Evolutionary conservation across 2,329 filamentous ascomycete genomes (phyloP).

Genomic region (Colletotrichum tamarilloi): DNA sequence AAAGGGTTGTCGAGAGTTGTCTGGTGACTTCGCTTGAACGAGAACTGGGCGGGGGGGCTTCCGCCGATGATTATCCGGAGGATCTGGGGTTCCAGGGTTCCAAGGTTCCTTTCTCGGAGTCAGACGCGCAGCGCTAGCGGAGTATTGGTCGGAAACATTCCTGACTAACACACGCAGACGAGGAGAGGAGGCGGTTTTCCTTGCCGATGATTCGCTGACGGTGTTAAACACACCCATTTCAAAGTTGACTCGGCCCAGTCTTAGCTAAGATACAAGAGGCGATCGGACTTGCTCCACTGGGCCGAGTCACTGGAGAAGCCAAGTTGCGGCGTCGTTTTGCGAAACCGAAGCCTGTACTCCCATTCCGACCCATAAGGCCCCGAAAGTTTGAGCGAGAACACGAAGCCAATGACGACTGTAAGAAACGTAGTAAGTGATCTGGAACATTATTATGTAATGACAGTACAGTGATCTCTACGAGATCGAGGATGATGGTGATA

Average conservation of each 20-base stretch:
- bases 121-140: slow-evolving; percentile 18
- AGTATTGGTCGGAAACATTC: background rate
- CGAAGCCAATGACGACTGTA: too few relatives aligned
- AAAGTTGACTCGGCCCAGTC: background rate
- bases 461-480: background rate
- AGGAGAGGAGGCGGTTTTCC: background rate
- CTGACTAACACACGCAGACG: background rate
- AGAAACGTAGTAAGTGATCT: background rate
- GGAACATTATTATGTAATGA: background rate
- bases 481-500: background rate
- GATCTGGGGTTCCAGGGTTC: background rate
- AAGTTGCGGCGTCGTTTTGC: background rate
- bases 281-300: background rate
- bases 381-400: background rate
- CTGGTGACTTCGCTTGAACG: background rate
- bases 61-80: slow-evolving; percentile 18
- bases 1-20: background rate
- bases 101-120: background rate
- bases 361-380: background rate
- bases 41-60: background rate
- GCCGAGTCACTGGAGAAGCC: background rate
- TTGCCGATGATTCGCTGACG: background rate
- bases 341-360: background rate
- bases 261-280: background rate
- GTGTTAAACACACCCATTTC: background rate